These are phyloP conservation scores for Gnomoniopsis sp. DNA, from an alignment of 2,329 filamentous ascomycete species.

Conservation along the genomic window DNA sequence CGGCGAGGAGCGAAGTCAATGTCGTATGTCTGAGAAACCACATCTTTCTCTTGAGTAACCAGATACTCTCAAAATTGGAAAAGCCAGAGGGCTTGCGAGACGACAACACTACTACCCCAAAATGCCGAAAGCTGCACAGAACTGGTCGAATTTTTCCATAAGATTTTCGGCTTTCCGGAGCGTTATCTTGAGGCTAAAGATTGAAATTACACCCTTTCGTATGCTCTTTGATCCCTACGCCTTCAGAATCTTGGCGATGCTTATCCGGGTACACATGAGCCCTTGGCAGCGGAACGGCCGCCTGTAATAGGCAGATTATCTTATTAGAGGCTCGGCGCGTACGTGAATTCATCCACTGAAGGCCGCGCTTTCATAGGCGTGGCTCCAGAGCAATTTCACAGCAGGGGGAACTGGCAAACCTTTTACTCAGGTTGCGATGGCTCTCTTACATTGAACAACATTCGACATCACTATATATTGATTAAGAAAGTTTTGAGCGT, in stretches of 20 bases:
- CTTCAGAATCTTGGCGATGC: not conserved
- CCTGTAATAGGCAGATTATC: not conserved
- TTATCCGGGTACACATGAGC: not conserved
- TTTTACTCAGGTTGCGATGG: too few relatives aligned
- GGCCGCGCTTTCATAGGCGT: too few relatives aligned
- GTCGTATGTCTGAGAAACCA: not conserved
- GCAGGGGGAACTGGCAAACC: too few relatives aligned
- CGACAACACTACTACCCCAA: not conserved
- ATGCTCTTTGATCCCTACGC: not conserved
- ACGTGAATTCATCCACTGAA: too few relatives aligned
- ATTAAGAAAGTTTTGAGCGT: too few relatives aligned
- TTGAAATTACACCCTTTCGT: not conserved
- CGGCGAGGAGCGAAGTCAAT: not conserved
- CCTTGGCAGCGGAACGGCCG: not conserved
- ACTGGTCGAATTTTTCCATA: not conserved
- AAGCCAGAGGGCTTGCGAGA: not conserved
- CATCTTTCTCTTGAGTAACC: not conserved
- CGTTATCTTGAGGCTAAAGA: not conserved
- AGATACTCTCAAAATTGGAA: not conserved
- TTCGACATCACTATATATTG: too few relatives aligned
- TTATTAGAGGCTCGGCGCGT: not conserved
- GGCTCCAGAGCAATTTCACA: too few relatives aligned
- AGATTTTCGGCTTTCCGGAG: not conserved
- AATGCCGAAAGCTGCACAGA: not conserved
- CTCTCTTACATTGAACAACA: too few relatives aligned